These are phyloP conservation scores for Xanthoceras sorbifolium DNA, from an alignment of 345 rosid species.

Conservation along the genomic window DNA sequence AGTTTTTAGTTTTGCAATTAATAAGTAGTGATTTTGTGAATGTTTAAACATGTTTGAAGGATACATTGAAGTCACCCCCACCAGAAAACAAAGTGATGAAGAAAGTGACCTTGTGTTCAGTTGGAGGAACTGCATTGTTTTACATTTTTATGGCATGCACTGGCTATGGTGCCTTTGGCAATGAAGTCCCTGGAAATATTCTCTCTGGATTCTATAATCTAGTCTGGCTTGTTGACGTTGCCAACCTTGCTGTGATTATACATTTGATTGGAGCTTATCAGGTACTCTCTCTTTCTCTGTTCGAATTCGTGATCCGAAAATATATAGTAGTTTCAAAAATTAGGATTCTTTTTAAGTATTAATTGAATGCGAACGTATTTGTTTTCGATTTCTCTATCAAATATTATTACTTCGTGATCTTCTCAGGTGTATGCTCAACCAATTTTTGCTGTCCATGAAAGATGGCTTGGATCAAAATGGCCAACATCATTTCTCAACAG, in stretches of 20 bases:
- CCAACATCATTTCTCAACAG: constrained; percentile 26
- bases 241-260: constrained; percentile 35
- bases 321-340: no score
- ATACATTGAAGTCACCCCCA: constrained; percentile 42
- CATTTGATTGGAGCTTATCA: constrained; percentile 50
- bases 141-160: constrained; percentile 32
- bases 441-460: constrained; percentile 29
- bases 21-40: no score
- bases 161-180: constrained; percentile 52
- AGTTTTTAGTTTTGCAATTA: no score
- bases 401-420: no score
- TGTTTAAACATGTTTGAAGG: constrained; percentile 19
- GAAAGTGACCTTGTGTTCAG: constrained; percentile 26
- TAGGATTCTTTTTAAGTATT: no score
- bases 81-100: constrained; percentile 47
- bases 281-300: no score
- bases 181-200: constrained; percentile 40
- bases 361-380: no score
- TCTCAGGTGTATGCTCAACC: constrained; percentile 41
- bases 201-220: constrained; percentile 39
- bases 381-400: no score
- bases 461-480: constrained; percentile 17
- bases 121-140: constrained; percentile 34
- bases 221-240: constrained; percentile 47
- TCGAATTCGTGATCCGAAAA: no score